These are phyloP conservation scores for Pythium myriotylum DNA, from an alignment of 352 stramenopile species.

Conservation along the genomic window DNA sequence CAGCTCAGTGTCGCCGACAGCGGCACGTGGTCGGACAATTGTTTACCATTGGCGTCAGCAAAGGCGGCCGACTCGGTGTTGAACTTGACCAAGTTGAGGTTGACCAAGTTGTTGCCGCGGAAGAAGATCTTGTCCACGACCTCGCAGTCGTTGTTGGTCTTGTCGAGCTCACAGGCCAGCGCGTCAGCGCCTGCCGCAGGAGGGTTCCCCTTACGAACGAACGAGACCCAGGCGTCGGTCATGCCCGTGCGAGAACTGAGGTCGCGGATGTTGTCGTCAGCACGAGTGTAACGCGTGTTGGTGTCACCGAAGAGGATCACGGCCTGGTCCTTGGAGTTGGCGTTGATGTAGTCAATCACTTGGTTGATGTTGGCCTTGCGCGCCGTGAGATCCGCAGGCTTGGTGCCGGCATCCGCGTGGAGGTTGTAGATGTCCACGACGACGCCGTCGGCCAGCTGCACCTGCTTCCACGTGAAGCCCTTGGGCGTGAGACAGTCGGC, in stretches of 20 bases:
- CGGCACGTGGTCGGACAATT: slow-evolving; percentile 46
- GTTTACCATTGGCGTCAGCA: slow-evolving; percentile 30
- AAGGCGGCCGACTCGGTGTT: slow-evolving; percentile 46
- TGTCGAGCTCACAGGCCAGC: slow-evolving; percentile 35
- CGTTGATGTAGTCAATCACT: slow-evolving; percentile 39
- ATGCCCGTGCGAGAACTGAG: slow-evolving; percentile 32
- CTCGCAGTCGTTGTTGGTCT: slow-evolving; percentile 43
- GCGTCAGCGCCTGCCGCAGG: slow-evolving; percentile 37
- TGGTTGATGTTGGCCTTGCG: slow-evolving; percentile 44
- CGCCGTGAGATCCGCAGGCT: slow-evolving; percentile 30
- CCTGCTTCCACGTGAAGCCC: slow-evolving; percentile 47
- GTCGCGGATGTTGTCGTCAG: slow-evolving; percentile 39
- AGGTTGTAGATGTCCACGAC: slow-evolving; percentile 52
- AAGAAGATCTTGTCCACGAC: slow-evolving; percentile 65
- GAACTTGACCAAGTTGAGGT: slow-evolving; percentile 36
- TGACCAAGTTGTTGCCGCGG: slow-evolving; percentile 32
- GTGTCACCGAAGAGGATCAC: slow-evolving; percentile 56
- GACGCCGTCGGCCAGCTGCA: slow-evolving; percentile 44
- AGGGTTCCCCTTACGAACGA: slow-evolving; percentile 31
- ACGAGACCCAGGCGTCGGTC: slow-evolving; percentile 47
- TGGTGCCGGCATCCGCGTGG: slow-evolving; percentile 40
- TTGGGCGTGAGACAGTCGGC: slow-evolving; percentile 58
- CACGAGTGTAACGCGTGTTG: slow-evolving; percentile 52
- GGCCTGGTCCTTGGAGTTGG: slow-evolving; percentile 41
- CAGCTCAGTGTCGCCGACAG: slow-evolving; percentile 45